Base-by-base conservation (phyloP, 768 basidiomycete species). In the Kwoniella sp. region DNA sequence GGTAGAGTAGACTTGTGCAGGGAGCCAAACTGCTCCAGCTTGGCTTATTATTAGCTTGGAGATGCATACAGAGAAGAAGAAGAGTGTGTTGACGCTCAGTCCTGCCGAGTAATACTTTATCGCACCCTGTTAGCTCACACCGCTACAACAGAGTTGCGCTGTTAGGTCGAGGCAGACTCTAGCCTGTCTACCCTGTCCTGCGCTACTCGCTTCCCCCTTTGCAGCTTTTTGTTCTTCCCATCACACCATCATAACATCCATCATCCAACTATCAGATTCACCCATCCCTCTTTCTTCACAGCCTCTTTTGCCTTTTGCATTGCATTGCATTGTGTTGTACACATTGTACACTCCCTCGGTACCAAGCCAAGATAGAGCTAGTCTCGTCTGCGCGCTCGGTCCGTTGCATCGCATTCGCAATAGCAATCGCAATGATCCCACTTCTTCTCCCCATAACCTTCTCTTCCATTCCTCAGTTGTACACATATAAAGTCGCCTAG, bases 181-280 rank as follows among this genome's bases (percentile, higher is more conserved):
- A n/a, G n/a, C n/a, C n/a, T n/a, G n/a, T n/a, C n/a, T n/a, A n/a
- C n/a, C n/a, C n/a, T n/a, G n/a, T n/a, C n/a, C n/a, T n/a, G n/a
- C n/a, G n/a, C n/a, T n/a, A 33, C 13, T 33, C 33, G 33, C 40
- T 19, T 19, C 8, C 8, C 40, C 3, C 40, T 15, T 44, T 15
- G 40, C 40, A 44, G 40, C 40, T 44, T 44, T 44, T 44, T 44
- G 40, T 44, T 44, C 40, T 44, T 19, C 40, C 40, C 40, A 44
- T 33, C 33, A 33, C 33, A 6, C 33, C 33, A 33, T 33, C 40
- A 10, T 44, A 44, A 6, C 33, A 6, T 33, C 7, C 33, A 33
- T 33, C 33, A 33, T n/a, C n/a, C n/a, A n/a, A n/a, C n/a, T n/a
- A n/a, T n/a, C n/a, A n/a, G n/a, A n/a, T n/a, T n/a, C n/a, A n/a